Base-by-base conservation (phyloP, 805 yeast species). In the Wickerhamomyces tratensis region DNA sequence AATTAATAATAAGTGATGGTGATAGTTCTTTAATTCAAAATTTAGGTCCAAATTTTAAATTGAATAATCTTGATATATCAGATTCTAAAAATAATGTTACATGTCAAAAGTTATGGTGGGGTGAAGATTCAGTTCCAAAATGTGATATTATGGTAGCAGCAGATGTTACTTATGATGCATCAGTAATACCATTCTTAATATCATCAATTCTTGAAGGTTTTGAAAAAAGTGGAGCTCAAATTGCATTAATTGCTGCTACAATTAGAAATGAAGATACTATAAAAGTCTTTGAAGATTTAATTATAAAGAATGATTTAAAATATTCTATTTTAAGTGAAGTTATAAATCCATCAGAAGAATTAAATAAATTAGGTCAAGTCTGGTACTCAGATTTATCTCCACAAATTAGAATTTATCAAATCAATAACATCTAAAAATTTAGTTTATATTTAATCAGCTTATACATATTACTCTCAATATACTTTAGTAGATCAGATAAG, bases 131-230 rank as follows among this genome's bases (percentile, higher is more conserved):
- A 8, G 52, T 71, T 2, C 74, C 75, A 3, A 53, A 60, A 0
- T 43, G 52, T 4, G 78, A 80, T 50, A 58, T 79, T 1, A 63
- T 87, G 1, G 54, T 86, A 5, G 96, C 89, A 0, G 93, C 96
- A 0, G 98, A 89, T 59, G 86, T 89, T 12, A 86, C 96, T 0
- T 89, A 85, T 59, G 97, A 89, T 53, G 57, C 77, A 3, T 63
- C 72, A 5, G 67, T 78, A 4, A 68, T 86, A 20, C 77, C 79
- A 0, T 62, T 62, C 25, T 66, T 89, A 36, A 69, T 77, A n/a
- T 46, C 54, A 5, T 72, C 80, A 10, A 54, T 84, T 3, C 46
- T 25, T 12, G 53, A 50, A 40, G 57, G 51, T 25, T 47, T 56
- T 14, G 38, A 7, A 27, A 31, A 31, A 12, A 41, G 33, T 39